phyloP scores from a whole-genome alignment of 345 rosid species.

The thale cress (Arabidopsis thaliana) region DNA sequence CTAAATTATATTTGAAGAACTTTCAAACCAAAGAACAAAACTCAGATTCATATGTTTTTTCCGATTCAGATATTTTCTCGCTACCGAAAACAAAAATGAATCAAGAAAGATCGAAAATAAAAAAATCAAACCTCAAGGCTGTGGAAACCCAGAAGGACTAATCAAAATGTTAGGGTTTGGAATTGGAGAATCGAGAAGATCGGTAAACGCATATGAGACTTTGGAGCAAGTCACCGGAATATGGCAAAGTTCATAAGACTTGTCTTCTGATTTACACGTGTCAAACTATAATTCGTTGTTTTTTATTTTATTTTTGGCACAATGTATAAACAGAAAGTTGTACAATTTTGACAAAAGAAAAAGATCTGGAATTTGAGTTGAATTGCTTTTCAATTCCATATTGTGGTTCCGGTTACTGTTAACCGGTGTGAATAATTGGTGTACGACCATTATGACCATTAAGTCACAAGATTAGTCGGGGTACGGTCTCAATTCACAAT shows the following conservation, averaged over 20 bases:
- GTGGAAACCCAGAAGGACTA: not conserved
- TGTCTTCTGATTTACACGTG: slow-evolving; percentile 1
- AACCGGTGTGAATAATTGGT: not conserved
- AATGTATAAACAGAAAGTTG: slow-evolving; percentile 14
- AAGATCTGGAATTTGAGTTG: not conserved
- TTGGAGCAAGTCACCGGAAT: slow-evolving; percentile 27
- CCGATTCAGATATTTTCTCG: not conserved
- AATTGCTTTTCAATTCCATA: not conserved
- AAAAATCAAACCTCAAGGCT: not conserved
- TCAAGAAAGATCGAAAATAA: not conserved
- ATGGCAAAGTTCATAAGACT: slow-evolving; percentile 4
- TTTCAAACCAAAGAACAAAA: not conserved
- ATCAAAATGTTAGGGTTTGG: not conserved
- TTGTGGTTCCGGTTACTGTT: not conserved
- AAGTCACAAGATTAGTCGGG: not conserved
- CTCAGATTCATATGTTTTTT: not conserved
- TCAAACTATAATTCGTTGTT: not conserved
- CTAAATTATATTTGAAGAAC: slow-evolving; percentile 6
- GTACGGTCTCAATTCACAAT: not conserved
- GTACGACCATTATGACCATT: not conserved
- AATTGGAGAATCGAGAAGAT: slow-evolving; percentile 2
- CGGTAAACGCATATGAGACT: slow-evolving; percentile 16
- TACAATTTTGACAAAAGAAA: not conserved
- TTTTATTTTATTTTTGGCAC: not conserved
- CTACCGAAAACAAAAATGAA: not conserved